Evolutionary conservation across 495 filamentous ascomycete genomes (phyloP).

Genomic region (Aspergillus diversus): DNA sequence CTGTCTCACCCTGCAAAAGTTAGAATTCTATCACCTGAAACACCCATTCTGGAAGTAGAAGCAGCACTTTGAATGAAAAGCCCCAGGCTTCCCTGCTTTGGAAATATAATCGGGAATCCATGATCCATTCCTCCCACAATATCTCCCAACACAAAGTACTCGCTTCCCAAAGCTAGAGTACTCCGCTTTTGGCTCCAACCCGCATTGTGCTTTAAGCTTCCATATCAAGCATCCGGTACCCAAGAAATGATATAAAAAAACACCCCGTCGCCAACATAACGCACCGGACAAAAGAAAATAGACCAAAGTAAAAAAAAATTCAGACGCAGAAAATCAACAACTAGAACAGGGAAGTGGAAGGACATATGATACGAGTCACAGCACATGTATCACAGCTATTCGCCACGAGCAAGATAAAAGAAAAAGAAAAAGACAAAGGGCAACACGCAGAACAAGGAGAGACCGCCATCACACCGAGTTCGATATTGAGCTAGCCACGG

Average conservation of each 20-base stretch:
- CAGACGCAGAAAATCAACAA: neutral
- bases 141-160: slow-evolving; percentile 3
- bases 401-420: slow-evolving; percentile 6
- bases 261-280: neutral
- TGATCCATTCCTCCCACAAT: neutral
- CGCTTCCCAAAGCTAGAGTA: slow-evolving; percentile 13
- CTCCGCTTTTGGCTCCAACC: slow-evolving; percentile 3
- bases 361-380: slow-evolving; percentile 10
- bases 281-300: slow-evolving; percentile 11
- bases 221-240: neutral
- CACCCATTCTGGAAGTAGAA: neutral
- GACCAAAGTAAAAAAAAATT: neutral
- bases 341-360: neutral
- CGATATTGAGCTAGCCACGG: neutral
- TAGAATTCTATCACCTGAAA: slow-evolving; percentile 9
- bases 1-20: slow-evolving; percentile 8
- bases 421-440: neutral
- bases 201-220: neutral
- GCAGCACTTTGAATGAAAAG: slow-evolving; percentile 12
- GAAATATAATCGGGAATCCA: neutral
- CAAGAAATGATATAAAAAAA: slow-evolving; percentile 7
- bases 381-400: slow-evolving; percentile 10
- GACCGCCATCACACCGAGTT: neutral
- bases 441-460: neutral
- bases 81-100: slow-evolving; percentile 15